A percentile compares a stretch with the other conserved stretches of the same genome.
phyloP scores from a whole-genome alignment of 139 green algal species.

The Tetratostichococcus sp. region DNA sequence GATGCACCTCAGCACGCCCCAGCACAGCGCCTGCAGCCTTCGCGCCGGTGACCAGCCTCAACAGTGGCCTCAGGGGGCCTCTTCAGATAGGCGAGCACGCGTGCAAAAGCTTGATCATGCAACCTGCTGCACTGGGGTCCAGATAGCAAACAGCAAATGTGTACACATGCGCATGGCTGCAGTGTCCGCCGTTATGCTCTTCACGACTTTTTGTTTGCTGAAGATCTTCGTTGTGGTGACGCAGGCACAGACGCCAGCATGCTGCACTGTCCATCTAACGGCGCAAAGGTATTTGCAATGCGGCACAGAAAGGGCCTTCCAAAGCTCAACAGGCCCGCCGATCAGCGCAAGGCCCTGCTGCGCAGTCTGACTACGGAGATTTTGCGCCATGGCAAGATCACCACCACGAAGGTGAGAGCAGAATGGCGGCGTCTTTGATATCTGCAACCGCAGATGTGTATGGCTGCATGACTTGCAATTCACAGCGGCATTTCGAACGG shows the following conservation, averaged over 20 bases:
- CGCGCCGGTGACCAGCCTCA: background rate
- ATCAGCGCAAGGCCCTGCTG: constrained; percentile 97
- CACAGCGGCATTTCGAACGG: too few relatives aligned
- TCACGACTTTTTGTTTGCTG: too few relatives aligned
- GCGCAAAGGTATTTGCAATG: constrained; percentile 75
- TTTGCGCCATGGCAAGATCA: constrained; percentile 89
- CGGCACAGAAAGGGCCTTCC: constrained; percentile 81
- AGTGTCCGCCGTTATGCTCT: too few relatives aligned
- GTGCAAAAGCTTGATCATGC: too few relatives aligned
- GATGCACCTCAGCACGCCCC: background rate
- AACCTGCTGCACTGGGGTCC: too few relatives aligned
- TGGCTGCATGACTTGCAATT: too few relatives aligned
- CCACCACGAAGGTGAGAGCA: constrained; percentile 80
- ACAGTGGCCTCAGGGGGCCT: background rate
- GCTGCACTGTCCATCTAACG: constrained; percentile 35
- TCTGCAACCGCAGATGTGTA: too few relatives aligned
- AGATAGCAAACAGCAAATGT: too few relatives aligned
- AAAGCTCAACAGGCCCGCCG: constrained; percentile 80
- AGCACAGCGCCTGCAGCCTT: background rate
- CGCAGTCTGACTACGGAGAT: constrained; percentile 88
- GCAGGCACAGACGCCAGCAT: background rate
- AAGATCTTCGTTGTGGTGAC: too few relatives aligned
- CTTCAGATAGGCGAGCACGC: background rate
- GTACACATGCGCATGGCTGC: too few relatives aligned
- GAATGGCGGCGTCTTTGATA: too few relatives aligned